Percentiles rank a stretch among this genome's conserved stretches.
phyloP scores from a whole-genome alignment of 371 early-diverging fungal genomes.

The Mortierella sp. region DNA sequence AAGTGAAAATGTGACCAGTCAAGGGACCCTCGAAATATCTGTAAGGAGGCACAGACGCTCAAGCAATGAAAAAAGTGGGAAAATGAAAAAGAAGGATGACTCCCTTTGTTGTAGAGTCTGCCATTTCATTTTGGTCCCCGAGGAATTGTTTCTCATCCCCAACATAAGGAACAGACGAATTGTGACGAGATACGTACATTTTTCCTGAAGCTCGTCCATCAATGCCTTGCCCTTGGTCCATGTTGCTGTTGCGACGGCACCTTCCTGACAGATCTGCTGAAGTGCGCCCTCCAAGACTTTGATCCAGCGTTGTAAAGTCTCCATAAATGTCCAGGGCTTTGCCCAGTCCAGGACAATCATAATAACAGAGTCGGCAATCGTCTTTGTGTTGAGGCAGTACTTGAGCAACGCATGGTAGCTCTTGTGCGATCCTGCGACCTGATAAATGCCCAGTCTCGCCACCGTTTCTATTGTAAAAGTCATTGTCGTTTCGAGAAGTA shows the following conservation, averaged over 20 bases:
- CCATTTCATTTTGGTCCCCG: not conserved
- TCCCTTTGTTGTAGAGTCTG: conserved; percentile 7
- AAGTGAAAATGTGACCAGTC: conserved; percentile 52
- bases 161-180: not conserved
- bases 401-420: conserved; percentile 82
- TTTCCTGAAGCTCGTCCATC: conserved; percentile 81
- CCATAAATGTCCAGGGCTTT: conserved; percentile 91
- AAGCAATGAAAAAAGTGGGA: conserved; percentile 10
- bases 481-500: not conserved
- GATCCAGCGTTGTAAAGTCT: conserved; percentile 87
- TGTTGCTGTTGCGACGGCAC: conserved; percentile 58
- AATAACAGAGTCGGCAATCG: conserved; percentile 76
- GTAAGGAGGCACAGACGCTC: conserved; percentile 5
- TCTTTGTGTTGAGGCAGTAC: conserved; percentile 79
- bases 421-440: conserved; percentile 81
- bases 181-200: conserved; percentile 62
- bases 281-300: conserved; percentile 77
- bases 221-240: conserved; percentile 80
- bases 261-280: conserved; percentile 73
- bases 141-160: not conserved
- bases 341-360: conserved; percentile 94
- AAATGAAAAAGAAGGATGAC: conserved; percentile 11
- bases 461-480: conserved; percentile 65
- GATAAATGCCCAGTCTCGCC: conserved; percentile 90
- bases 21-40: conserved; percentile 27